Evolutionary conservation across 2,329 filamentous ascomycete genomes (phyloP), one percentile per base, ranked within the genome.

Genomic region (Clonostachys byssicola): DNA sequence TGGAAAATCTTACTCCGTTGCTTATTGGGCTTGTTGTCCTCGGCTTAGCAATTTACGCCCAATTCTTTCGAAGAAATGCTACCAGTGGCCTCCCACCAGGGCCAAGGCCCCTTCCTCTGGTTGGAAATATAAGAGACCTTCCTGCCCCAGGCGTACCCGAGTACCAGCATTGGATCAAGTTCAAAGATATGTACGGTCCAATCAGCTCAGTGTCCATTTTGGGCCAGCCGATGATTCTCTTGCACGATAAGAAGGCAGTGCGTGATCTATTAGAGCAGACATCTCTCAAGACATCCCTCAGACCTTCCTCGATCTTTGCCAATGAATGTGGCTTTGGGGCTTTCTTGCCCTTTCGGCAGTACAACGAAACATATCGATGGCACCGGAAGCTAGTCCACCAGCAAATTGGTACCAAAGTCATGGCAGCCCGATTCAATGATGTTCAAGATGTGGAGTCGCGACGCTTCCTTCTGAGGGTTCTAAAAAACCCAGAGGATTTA

Each of bases 61-160:
- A 30, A 10, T 30, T 30, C 3, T 10, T 30, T 30, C 23, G 23
- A 30, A 30, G 23, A 30, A 30, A 30, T 30, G 8, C 23, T 43
- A 14, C 30, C 45, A 12, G 23, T 10, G 9, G 23, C n/a, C 46
- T 47, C 7, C 61, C 49, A 40, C 63, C 53, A 42, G 63, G 54
- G 35, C 67, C 55, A 53, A 60, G 49, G 10, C 61, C 61, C 1
- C 52, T 70, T 9, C 70, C 72, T 0, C 40, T 78, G 3, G 39
- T 78, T 10, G 75, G 75, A 8, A 78, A 77, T 51, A 49, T 76
- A 9, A 56, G 56, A 5, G 73, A 78, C 50, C 53, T 75, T n/a
- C 74, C 74, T 1, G 55, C 62, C 1, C 45, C 52, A 2, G 60
- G 57, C 5, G 45, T 45, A 10, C 56, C 55, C 2, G 64, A 67